Evolutionary conservation across 2,329 filamentous ascomycete genomes (phyloP).

Genomic region (Daldinia sp.): DNA sequence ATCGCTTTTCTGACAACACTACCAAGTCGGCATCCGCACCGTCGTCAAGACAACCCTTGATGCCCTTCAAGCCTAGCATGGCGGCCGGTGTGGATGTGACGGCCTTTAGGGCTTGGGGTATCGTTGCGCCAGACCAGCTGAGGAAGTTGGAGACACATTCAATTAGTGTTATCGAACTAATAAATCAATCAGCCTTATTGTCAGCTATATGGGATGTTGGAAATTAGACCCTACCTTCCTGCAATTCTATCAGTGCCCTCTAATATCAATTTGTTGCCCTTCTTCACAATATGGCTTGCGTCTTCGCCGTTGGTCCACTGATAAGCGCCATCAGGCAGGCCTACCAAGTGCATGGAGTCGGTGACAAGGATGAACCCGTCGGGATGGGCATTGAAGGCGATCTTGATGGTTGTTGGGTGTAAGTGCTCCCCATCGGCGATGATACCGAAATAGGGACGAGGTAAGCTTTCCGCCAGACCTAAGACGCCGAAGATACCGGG

Average conservation of each 20-base stretch:
- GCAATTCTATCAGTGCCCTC: constrained; percentile 83
- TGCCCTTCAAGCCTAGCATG: constrained; percentile 73
- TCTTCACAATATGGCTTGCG: constrained; percentile 70
- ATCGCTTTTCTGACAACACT: constrained; percentile 66
- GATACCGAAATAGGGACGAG: constrained; percentile 82
- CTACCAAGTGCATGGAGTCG: constrained; percentile 88
- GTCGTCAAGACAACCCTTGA: constrained; percentile 72
- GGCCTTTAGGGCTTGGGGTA: constrained; percentile 73
- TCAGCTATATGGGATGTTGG: constrained; percentile 24
- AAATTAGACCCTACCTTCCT: constrained; percentile 63
- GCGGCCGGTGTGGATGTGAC: constrained; percentile 80
- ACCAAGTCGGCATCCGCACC: constrained; percentile 75
- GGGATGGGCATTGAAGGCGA: constrained; percentile 86
- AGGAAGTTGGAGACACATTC: constrained; percentile 86
- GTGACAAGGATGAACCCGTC: constrained; percentile 88
- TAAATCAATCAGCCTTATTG: constrained; percentile 17
- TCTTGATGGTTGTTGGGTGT: constrained; percentile 87
- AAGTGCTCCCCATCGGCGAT: constrained; percentile 92
- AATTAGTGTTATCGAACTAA: constrained; percentile 74
- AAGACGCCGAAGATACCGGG: constrained; percentile 89
- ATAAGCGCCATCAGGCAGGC: constrained; percentile 83
- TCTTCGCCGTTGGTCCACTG: constrained; percentile 80
- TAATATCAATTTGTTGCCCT: constrained; percentile 74
- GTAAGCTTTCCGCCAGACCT: constrained; percentile 67
- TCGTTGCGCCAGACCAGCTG: constrained; percentile 72